Evolutionary conservation across 495 filamentous ascomycete species (phyloP), one percentile per base, ranked within the genome.

Genomic region (Chaetomium tenue): DNA sequence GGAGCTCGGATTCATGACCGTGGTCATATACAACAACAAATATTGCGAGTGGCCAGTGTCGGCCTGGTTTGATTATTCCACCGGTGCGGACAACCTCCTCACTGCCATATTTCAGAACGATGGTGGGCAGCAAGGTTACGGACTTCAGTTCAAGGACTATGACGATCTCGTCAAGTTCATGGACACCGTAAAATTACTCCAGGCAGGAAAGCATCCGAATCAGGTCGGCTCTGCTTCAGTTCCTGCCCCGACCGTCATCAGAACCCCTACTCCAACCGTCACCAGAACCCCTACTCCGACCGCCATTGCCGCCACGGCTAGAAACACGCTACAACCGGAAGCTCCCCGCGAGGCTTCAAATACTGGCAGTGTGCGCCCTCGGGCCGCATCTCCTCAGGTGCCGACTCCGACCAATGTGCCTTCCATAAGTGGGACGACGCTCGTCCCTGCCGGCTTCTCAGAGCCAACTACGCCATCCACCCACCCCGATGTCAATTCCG

Each of bases 31-130:
- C 11, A 44, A 30, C 20, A 44, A 20, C 37, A 48, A 48, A 13
- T 63, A 50, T 33, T 60, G 48, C 30, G 26, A 63, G 20, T 67
- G 55, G 55, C 16, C 65, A 9, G 60, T 67, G 9, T 40, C 65
- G 0, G 37, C 33, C 12, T 66, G 55, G 46, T 23, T 59, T 25
- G 60, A 63, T 26, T 66, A 58, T 46, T 16, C 50, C 2, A 53
- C 22, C 0, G 56, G 60, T 11, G 60, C 33, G 16, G 58, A 56
- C 39, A 22, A 55, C 25, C 39, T 22, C 9, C 40, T 65, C 1
- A 16, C 13, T 6, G 9, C 56, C 3, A 23, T 5, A 11, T 65
- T 60, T 16, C 18, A 28, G 26, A 28, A 50, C 13, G 42, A 23
- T 0, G 30, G 53, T 4, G 7, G 13, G 4, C 9, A 18, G 16